Conservation (phyloP, 495 filamentous ascomycete species). For the Tuber aestivum region DNA sequence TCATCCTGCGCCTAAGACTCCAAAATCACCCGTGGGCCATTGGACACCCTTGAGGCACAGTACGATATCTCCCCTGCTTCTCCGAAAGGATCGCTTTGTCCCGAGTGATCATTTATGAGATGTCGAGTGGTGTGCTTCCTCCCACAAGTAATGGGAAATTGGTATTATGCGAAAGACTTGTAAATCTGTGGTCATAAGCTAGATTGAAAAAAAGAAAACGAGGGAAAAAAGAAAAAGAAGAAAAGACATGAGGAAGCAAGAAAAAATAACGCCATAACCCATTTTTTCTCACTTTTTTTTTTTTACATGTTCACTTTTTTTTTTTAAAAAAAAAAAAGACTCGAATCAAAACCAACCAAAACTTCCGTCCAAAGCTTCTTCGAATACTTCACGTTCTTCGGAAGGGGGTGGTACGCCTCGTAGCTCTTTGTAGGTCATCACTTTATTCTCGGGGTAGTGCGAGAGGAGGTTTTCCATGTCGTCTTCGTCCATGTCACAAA, state of each 20-base stretch:
- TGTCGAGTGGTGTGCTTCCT: neutral
- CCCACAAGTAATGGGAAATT: neutral
- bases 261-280: slow-evolving; percentile 1
- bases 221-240: neutral
- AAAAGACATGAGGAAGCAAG: no score
- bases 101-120: neutral
- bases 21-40: neutral
- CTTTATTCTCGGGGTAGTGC: slow-evolving; percentile 57
- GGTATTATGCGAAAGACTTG: neutral
- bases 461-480: slow-evolving; percentile 74
- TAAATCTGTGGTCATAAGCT: neutral
- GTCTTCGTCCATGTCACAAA: slow-evolving; percentile 73
- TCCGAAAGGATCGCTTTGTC: neutral
- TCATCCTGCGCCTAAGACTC: neutral
- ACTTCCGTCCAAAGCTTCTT: slow-evolving; percentile 53
- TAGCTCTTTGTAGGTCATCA: slow-evolving; percentile 50
- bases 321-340: neutral
- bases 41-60: neutral
- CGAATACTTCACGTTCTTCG: slow-evolving; percentile 47
- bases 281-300: neutral
- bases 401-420: slow-evolving; percentile 34
- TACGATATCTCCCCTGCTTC: neutral
- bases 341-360: slow-evolving; percentile 53
- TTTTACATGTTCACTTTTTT: no score
- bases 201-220: neutral